Evolutionary conservation across 306 rosid genomes (phyloP), one percentile per base, ranked within the genome.

Genomic region (Cicer cuneatum): DNA sequence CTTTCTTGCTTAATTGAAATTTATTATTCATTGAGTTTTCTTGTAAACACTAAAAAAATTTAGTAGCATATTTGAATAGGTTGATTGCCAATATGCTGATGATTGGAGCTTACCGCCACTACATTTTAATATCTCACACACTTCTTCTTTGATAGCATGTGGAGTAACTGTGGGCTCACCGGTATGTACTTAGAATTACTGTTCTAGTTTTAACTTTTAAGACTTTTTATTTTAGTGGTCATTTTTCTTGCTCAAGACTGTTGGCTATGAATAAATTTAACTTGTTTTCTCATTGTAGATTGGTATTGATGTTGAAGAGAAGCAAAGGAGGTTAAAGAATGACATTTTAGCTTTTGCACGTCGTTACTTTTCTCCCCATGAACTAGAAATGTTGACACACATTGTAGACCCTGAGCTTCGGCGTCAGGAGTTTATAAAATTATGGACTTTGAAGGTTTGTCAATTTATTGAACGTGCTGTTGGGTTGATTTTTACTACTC

Each of bases 71-170:
- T 68, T 67, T 77, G 73, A 78, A 80, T 73, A 87, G 98, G 86
- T 94, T 62, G 91, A 86, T 24, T 81, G 90, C 93, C 84, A 85
- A 75, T 81, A 57, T 72, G 80, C 69, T 54, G 83, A 83, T 70
- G 86, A 87, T 73, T 75, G 83, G 88, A 77, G 78, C 48, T 87
- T 81, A 71, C 93, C 94, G 24, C 89, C 88, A 1, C 85, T 94
- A 87, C 98, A 90, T 74, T 94, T 94, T 88, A 94, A 94, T 85
- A 83, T 91, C 76, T 90, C 98, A 5, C 97, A 91, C 80, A 88
- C 95, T 73, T 85, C 96, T 69, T 88, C 94, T 49, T 74, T 91
- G 86, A 87, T 94, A 72, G 98, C 93, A 67, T 91, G 97, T 81
- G 98, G 98, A 78, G 91, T 94, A 69, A 81, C 97, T 39, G 49